A percentile compares a stretch with the other conserved stretches of the same genome.
Evolutionary conservation across 192 early-diverging fungal genomes (phyloP).

Genomic region (Backusella liffmaniae): DNA sequence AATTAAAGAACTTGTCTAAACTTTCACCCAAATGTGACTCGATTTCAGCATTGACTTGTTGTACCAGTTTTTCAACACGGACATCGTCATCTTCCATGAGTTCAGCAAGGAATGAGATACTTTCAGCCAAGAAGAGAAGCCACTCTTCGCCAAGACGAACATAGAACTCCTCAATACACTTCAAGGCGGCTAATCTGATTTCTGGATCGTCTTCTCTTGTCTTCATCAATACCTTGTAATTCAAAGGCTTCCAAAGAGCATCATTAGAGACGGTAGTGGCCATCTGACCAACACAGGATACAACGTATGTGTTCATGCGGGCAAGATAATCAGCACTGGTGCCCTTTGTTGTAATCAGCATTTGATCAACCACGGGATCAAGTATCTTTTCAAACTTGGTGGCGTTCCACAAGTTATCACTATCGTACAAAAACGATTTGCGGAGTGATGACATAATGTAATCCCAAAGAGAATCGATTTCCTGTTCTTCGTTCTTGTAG

Average conservation of each 20-base stretch:
- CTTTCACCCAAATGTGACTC: slow-evolving; percentile 90
- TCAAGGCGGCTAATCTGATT: slow-evolving; percentile 70
- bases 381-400: slow-evolving; percentile 77
- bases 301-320: slow-evolving; percentile 60
- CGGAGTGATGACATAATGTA: slow-evolving; percentile 68
- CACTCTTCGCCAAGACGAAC: slow-evolving; percentile 90
- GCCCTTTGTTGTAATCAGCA: slow-evolving; percentile 54
- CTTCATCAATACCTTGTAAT: slow-evolving; percentile 77
- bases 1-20: slow-evolving; percentile 82
- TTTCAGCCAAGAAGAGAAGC: slow-evolving; percentile 88
- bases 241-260: slow-evolving; percentile 84
- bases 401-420: slow-evolving; percentile 66
- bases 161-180: slow-evolving; percentile 80
- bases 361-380: slow-evolving; percentile 72
- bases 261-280: slow-evolving; percentile 78
- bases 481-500: slow-evolving; percentile 39
- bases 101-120: slow-evolving; percentile 92
- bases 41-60: slow-evolving; percentile 82
- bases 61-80: slow-evolving; percentile 77
- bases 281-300: slow-evolving; percentile 80
- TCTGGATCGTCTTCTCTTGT: slow-evolving; percentile 68
- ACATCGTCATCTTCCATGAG: slow-evolving; percentile 92
- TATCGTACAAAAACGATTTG: slow-evolving; percentile 67
- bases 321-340: slow-evolving; percentile 44
- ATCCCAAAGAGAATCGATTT: slow-evolving; percentile 66